These are phyloP conservation scores for Rhodotorula sp. DNA, from an alignment of 1,284 basidiomycete species.

Conservation along the genomic window DNA sequence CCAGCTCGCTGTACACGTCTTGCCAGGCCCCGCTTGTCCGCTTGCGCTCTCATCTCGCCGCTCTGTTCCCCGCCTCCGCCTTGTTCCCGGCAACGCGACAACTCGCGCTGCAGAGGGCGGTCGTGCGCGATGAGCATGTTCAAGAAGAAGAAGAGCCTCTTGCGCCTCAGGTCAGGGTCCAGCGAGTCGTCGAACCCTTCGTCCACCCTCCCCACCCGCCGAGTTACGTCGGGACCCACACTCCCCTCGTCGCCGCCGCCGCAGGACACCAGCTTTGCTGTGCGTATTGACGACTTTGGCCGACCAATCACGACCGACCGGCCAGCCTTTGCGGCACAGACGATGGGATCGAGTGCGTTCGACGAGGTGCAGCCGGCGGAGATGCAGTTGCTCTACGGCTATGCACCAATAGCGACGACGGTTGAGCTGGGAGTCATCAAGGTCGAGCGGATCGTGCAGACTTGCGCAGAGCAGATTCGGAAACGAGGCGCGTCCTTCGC, in stretches of 20 bases:
- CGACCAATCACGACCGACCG: conserved; percentile 13
- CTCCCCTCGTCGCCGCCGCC: not conserved
- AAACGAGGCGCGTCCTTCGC: conserved; percentile 19
- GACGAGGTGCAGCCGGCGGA: conserved; percentile 9
- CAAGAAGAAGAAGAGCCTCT: conserved; percentile 7
- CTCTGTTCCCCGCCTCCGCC: not conserved
- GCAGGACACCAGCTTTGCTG: not conserved
- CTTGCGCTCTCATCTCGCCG: not conserved
- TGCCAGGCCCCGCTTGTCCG: not conserved
- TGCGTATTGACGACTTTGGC: conserved; percentile 39
- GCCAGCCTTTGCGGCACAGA: conserved; percentile 17
- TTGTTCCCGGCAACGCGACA: not conserved
- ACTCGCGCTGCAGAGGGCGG: too few species aligned
- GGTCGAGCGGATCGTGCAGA: conserved; percentile 25
- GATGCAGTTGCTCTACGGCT: conserved; percentile 34
- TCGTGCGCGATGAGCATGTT: conserved; percentile 10
- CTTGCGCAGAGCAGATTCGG: conserved; percentile 25
- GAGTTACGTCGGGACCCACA: not conserved
- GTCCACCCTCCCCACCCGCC: not conserved
- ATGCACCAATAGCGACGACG: conserved; percentile 29
- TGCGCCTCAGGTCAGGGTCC: not conserved
- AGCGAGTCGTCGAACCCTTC: not conserved
- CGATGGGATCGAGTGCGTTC: not conserved
- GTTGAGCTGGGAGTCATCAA: conserved; percentile 25
- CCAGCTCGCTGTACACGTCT: not conserved